A percentile compares a stretch with the other conserved stretches of the same genome.
Conservation (phyloP, 345 rosid species). For the Syzygium jambos region DNA sequence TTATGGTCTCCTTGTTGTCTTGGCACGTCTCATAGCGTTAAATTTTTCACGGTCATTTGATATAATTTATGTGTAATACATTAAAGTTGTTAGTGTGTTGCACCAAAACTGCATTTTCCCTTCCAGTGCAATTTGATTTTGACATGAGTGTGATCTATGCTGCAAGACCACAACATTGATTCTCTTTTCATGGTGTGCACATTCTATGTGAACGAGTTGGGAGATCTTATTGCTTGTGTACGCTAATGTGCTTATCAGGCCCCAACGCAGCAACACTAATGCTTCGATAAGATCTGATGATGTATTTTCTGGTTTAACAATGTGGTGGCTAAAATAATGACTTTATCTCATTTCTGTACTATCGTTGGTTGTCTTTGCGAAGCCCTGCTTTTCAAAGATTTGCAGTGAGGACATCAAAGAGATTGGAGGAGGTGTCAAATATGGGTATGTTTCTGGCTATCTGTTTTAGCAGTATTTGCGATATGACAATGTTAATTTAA, state of each 20-base stretch:
- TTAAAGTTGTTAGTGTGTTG: not conserved
- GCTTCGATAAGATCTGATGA: not conserved
- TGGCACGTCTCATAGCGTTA: not conserved
- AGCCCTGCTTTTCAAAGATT: constrained; percentile 16
- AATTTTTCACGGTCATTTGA: not conserved
- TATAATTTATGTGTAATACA: not conserved
- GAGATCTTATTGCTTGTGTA: not conserved
- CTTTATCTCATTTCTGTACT: not conserved
- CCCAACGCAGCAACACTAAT: too few relatives aligned
- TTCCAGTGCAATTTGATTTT: not conserved
- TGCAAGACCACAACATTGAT: not conserved
- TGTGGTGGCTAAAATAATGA: not conserved
- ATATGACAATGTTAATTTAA: not conserved
- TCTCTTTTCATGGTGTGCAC: not conserved
- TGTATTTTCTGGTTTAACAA: not conserved
- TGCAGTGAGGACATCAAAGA: constrained; percentile 14
- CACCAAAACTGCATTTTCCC: not conserved
- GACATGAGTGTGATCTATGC: not conserved
- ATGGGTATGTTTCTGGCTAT: not conserved
- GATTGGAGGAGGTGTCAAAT: constrained; percentile 3
- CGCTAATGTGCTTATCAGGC: not conserved
- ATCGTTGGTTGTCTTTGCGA: not conserved
- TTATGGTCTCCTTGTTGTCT: not conserved
- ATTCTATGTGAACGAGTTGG: not conserved
- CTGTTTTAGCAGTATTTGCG: not conserved